phyloP scores from a whole-genome alignment of 345 rosid genomes.

The Populus nigra region DNA sequence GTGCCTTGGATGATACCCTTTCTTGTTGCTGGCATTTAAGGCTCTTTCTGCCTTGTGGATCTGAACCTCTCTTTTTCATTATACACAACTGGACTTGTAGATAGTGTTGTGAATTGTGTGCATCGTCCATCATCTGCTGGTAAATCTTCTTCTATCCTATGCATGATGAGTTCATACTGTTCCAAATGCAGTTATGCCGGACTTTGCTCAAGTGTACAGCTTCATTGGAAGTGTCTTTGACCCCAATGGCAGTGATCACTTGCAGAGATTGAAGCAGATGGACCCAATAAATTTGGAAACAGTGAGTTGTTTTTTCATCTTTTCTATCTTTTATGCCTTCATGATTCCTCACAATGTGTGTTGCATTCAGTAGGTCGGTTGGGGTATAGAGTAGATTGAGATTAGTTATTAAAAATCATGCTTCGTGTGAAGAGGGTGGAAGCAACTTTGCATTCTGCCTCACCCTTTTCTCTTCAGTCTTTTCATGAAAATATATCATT shows the following conservation, averaged over 20 bases:
- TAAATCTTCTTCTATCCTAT: not conserved
- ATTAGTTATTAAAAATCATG: not conserved
- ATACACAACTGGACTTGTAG: not conserved
- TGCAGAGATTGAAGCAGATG: conserved; percentile 80
- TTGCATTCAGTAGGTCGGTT: too few relatives aligned
- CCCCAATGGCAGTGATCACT: conserved; percentile 58
- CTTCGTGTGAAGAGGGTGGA: not conserved
- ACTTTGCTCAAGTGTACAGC: conserved; percentile 86
- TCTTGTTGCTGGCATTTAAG: not conserved
- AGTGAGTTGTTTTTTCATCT: conserved; percentile 32
- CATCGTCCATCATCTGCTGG: not conserved
- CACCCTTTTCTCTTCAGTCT: not conserved
- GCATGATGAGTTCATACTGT: not conserved
- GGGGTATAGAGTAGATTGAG: not conserved
- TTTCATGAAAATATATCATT: not conserved
- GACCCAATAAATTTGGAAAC: conserved; percentile 81
- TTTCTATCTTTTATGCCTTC: not conserved
- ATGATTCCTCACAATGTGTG: not conserved
- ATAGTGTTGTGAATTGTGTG: not conserved
- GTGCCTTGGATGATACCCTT: not conserved
- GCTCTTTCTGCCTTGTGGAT: not conserved
- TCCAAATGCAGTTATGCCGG: conserved; percentile 66
- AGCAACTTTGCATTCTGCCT: not conserved
- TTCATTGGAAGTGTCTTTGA: conserved; percentile 91
- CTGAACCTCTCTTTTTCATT: not conserved